Base-by-base conservation (phyloP, 345 rosid species). In the Hirschfeldia incana region DNA sequence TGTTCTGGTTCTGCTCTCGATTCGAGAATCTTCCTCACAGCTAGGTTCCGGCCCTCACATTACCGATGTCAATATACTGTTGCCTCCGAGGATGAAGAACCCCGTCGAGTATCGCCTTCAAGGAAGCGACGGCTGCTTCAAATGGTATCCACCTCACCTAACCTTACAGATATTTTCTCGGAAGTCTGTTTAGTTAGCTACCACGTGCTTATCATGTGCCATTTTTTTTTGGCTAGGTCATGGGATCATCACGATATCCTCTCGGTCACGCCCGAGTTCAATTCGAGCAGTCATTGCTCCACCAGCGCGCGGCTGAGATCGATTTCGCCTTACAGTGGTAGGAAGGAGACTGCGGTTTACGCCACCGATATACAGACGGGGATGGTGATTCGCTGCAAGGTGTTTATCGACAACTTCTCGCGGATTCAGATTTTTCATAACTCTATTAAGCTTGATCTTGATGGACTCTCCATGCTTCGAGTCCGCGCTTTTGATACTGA, bases 71-170 rank as follows among this genome's bases (percentile, higher is more conserved):
- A 94, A 94, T 85, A 83, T 94, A 65, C 89, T 94, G 10, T 81
- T 94, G 79, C 98, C 98, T 82, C 98, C 97, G 11, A 94, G 70
- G 81, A 92, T 94, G 94, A 94, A 93, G 39, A 84, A 86, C 57
- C 87, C 97, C 27, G 97, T 94, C n/a, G 94, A 92, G 84, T 91
- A 89, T 76, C 94, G 93, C 15, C 98, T 94, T 69, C 97, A 91
- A 78, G 98, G 98, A 70, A 92, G 94, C 21, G 97, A 91, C 79
- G 98, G 98, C 74, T 94, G 98, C 89, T 94, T 94, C 86, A 91
- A 89, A 87, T 94, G 98, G 98, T 91, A 21, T 0, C 21, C 21
- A 21, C 21, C 21, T 21, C 21, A 21, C 21, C 21, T 21, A 21
- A 21, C 21, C 21, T 21, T 21, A 21, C 21, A 21, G 21, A 21